Evolutionary conservation across 169 alveolate species (phyloP).

Genomic region (Plasmodium vivax): DNA sequence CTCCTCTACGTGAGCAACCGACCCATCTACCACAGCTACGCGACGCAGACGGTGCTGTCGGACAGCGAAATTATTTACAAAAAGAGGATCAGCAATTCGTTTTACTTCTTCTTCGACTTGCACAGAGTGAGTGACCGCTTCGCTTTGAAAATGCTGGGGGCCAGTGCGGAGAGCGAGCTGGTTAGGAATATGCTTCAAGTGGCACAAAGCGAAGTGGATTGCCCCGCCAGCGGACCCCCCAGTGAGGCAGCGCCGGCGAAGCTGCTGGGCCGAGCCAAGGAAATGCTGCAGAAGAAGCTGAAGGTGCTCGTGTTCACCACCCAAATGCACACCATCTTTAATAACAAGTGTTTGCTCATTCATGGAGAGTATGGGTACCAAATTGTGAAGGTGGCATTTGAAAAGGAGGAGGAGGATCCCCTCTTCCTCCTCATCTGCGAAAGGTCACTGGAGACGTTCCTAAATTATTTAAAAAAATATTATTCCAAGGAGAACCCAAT

Average conservation of each 20-base stretch:
- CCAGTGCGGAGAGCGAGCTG: background rate
- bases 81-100: slow-evolving; percentile 37
- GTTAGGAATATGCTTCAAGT: slow-evolving; percentile 18
- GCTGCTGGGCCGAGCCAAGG: background rate
- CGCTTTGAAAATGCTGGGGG: background rate
- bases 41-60: slow-evolving; percentile 61
- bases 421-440: slow-evolving; percentile 52
- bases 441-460: slow-evolving; percentile 28
- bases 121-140: background rate
- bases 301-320: slow-evolving; percentile 68
- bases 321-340: slow-evolving; percentile 70
- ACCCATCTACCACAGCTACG: slow-evolving; percentile 66
- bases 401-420: background rate
- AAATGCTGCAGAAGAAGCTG: background rate
- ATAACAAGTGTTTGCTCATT: slow-evolving; percentile 47
- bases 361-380: slow-evolving; percentile 34
- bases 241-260: background rate
- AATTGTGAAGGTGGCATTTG: slow-evolving; percentile 12
- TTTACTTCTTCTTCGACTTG: slow-evolving; percentile 43
- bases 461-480: slow-evolving; percentile 13
- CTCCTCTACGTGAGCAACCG: slow-evolving; percentile 61
- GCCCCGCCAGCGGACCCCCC: background rate
- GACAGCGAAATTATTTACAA: slow-evolving; percentile 70
- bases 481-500: slow-evolving; percentile 9
- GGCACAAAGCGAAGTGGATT: background rate